Evolutionary conservation across 768 basidiomycete genomes (phyloP), one percentile per base, ranked within the genome.

Genomic region (Trametes elegans): DNA sequence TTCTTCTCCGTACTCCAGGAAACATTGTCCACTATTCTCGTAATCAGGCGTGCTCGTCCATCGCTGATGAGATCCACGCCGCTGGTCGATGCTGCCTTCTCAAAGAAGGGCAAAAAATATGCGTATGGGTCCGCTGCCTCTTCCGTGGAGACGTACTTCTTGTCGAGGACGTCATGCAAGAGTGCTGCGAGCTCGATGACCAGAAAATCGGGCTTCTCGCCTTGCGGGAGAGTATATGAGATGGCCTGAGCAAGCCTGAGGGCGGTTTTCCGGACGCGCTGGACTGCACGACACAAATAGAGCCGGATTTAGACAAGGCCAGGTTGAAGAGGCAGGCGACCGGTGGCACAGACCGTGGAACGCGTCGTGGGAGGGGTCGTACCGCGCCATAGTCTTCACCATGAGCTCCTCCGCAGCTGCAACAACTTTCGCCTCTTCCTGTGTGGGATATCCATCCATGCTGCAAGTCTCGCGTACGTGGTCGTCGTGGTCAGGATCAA

Each of bases 1-100:
- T 76, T 82, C 67, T 84, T 87, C 70, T 95, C 93, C 3, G 86
- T 93, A 38, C 80, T 85, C 89, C 90, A 95, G 0, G 88, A 92
- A 3, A 93, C 85, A 58, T 85, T 87, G 28, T 90, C 85, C 26
- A 94, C 75, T 55, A 95, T 81, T 60, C 70, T 73, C 23, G 80
- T 72, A 42, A 90, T 76, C 19, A 73, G 61, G 38, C 70, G 72
- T 24, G 83, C 87, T 24, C 86, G 78, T 2, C 84, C 83, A 50
- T 88, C 82, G 13, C 68, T 61, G 39, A 89, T 71, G 26, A 88
- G 72, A 63, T 88, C 82, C 21, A 85, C 53, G 3, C 74, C 77
- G 48, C 76, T 70, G 44, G 72, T 66, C 3, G 62, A 62, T 5
- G 74, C 74, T 11, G 64, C 41, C 10, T 31, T n/a, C 49, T 73